Base-by-base conservation (phyloP, 1,284 basidiomycete genomes). In the Trametes sp. region DNA sequence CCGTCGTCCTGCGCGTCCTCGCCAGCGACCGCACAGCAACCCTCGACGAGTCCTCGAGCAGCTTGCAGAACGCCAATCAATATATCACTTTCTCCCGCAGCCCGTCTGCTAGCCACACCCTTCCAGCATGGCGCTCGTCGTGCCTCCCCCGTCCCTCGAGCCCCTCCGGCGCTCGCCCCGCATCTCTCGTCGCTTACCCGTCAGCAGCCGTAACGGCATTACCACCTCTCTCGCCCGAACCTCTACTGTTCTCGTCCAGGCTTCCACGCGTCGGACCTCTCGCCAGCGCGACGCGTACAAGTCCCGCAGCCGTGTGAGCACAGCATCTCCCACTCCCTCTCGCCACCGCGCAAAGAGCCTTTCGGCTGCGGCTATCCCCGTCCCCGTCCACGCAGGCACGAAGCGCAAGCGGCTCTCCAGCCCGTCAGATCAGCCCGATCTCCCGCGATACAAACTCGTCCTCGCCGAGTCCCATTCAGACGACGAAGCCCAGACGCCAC, bases 161-260 rank as follows among this genome's bases (percentile, higher is more conserved):
- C 21, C 52, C 48, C 61, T 24, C 65, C 63, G 65, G 44, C 65
- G 65, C 65, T 66, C 65, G 35, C 35, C 65, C 36, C 65, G 65
- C 65, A 63, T 61, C 55, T 60, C 61, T 42, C 61, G 56, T 50
- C 61, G 61, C 48, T 38, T 57, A 24, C 49, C 49, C 52, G 51
- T 49, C 41, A 48, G 49, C 48, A 57, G 35, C 44, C 45, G 19
- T 42, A 23, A 48, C 56, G 19, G 29, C 57, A 33, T 45, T 35
- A 38, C 42, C 13, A 21, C 41, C 36, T 21, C 35, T 7, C 59
- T 33, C 41, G 21, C 44, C 44, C 55, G 38, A 31, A 45, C 29
- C 48, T 44, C n/a, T 33, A 33, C 45, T 31, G 7, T 28, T 45
- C 54, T 19, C 44, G 41, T 26, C 33, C n/a, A 46, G n/a, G 24